phyloP scores from a whole-genome alignment of 2,329 filamentous ascomycete genomes.

The Didymella glomerata region DNA sequence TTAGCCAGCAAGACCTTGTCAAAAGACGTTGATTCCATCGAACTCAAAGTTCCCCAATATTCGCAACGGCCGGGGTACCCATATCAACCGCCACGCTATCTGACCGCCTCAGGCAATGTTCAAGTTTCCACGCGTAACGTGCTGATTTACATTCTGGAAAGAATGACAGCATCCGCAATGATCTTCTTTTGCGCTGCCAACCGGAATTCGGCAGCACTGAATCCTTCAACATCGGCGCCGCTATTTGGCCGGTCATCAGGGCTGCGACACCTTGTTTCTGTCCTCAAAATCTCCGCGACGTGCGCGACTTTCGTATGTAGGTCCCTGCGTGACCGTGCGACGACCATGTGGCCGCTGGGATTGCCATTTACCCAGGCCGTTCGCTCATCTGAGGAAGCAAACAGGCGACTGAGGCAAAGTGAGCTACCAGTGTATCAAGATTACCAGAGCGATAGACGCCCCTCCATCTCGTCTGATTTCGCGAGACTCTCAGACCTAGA shows the following conservation, averaged over 20 bases:
- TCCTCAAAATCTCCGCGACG: constrained; percentile 17
- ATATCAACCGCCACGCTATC: constrained; percentile 19
- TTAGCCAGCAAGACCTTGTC: constrained; percentile 15
- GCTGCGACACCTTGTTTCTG: constrained; percentile 12
- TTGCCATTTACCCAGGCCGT: constrained; percentile 11
- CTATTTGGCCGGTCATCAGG: constrained; percentile 10
- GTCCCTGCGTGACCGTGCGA: constrained; percentile 10
- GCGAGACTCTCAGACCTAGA: neutral
- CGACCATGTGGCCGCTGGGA: constrained; percentile 16
- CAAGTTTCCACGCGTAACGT: neutral
- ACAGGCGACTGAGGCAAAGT: constrained; percentile 5
- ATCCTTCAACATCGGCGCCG: constrained; percentile 12
- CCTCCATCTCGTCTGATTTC: neutral
- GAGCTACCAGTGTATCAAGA: constrained; percentile 18
- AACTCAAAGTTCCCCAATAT: constrained; percentile 10
- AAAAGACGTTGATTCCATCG: constrained; percentile 5
- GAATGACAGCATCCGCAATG: neutral
- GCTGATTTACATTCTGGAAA: neutral
- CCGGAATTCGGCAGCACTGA: constrained; percentile 13
- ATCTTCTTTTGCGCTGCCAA: neutral
- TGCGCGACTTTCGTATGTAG: constrained; percentile 8
- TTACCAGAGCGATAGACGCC: neutral
- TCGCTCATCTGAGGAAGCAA: neutral
- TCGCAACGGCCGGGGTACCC: constrained; percentile 13
- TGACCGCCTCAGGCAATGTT: constrained; percentile 15